Base-by-base conservation (phyloP, 352 stramenopile species). In the Thalassiosira mediterranea region DNA sequence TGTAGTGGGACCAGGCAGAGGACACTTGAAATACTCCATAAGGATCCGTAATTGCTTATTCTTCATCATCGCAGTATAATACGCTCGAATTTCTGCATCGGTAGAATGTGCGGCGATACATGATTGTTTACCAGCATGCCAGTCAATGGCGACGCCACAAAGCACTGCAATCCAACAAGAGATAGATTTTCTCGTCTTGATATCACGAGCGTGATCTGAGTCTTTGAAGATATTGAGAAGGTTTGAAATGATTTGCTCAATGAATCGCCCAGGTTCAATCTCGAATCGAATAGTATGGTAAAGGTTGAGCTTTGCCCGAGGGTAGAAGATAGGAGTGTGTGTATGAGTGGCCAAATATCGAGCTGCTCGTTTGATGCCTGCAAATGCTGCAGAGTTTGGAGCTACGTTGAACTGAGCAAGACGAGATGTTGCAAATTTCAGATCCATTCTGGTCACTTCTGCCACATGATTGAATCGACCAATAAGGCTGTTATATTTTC, bases 91-190 rank as follows among this genome's bases (percentile, higher is more conserved):
- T 40, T 71, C 61, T 40, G 29, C 61, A 32, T 71, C 61, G 26
- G 61, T 71, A 31, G 61, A 71, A 31, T 62, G 31, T 5, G 48
- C 17, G 1, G 63, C 63, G 21, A 72, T 57, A 28, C 48, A 56
- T 31, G 28, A 49, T 57, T 61, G 49, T 23, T 72, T 32, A 1
- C 37, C 26, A 4, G 51, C 34, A 3, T 57, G 7, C 21, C 37
- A 52, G 21, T 72, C 21, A 13, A 72, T 34, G 38, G 23, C 13
- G 10, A 64, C 49, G 17, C 63, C 49, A 58, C 32, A 17, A 2
- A 70, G 13, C n/a, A 15, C 32, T 8, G 44, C 17, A 3, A 68
- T 5, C n/a, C n/a, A n/a, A n/a, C n/a, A 42, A 7, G 34, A 42
- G 34, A 42, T 42, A 13, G 34, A 42, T 42, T 42, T 46, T 29